Conservation (phyloP, 2,329 filamentous ascomycete genomes). For the Harringtonia aguacate region DNA sequence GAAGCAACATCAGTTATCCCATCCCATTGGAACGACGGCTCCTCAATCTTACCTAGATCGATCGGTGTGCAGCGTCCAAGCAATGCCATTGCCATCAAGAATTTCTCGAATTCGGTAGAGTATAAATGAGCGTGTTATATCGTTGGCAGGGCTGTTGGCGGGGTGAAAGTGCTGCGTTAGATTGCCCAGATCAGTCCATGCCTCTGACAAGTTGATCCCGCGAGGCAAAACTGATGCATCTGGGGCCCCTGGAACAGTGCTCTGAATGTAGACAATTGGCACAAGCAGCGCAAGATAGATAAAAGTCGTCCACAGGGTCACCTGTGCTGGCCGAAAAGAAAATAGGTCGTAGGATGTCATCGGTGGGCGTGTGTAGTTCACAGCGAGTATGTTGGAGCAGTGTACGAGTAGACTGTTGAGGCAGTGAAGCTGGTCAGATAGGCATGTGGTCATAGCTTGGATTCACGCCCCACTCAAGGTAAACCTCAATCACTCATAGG, state of each 20-base stretch:
- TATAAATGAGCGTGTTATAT: constrained; percentile 67
- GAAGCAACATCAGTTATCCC: neutral
- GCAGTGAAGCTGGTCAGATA: too few relatives aligned
- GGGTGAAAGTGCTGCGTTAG: constrained; percentile 73
- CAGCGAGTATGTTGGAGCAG: too few relatives aligned
- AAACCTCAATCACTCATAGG: too few relatives aligned
- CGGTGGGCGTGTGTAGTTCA: too few relatives aligned
- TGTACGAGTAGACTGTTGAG: too few relatives aligned
- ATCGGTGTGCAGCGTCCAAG: constrained; percentile 29
- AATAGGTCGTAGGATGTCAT: constrained; percentile 44
- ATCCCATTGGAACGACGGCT: too few relatives aligned
- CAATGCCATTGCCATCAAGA: constrained; percentile 46
- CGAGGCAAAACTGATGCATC: constrained; percentile 32
- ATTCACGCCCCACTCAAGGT: too few relatives aligned
- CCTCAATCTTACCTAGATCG: neutral
- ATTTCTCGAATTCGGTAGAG: constrained; percentile 62
- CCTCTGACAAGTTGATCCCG: constrained; percentile 73
- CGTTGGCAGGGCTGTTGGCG: constrained; percentile 78
- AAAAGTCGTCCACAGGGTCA: constrained; percentile 66
- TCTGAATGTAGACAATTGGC: constrained; percentile 62
- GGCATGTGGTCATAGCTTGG: too few relatives aligned
- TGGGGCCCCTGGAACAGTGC: constrained; percentile 61
- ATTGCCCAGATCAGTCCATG: constrained; percentile 72
- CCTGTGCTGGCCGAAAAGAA: constrained; percentile 69
- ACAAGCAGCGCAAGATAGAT: constrained; percentile 71